phyloP scores from a whole-genome alignment of 2,329 filamentous ascomycete genomes.

The Sporothrix pseudoabietina region DNA sequence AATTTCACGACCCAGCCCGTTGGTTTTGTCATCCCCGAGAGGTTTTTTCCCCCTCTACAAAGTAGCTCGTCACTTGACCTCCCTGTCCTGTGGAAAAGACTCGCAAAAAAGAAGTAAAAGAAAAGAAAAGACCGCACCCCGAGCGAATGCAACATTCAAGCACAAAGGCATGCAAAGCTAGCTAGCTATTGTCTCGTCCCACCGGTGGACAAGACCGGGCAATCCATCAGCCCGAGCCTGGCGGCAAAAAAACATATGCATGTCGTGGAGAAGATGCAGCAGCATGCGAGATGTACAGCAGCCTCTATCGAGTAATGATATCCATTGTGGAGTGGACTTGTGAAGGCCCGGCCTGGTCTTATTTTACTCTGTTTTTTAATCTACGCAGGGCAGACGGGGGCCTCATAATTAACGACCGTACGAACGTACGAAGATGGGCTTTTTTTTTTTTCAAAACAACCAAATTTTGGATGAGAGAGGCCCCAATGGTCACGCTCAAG shows the following conservation, averaged over 20 bases:
- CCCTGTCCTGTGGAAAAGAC: background rate
- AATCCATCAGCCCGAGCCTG: constrained; percentile 11
- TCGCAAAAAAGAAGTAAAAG: background rate
- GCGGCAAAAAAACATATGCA: background rate
- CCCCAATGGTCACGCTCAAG: background rate
- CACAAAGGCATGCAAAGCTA: background rate
- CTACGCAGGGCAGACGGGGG: background rate
- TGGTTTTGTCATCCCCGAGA: background rate
- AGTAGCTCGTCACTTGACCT: background rate
- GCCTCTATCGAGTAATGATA: no score
- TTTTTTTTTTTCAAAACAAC: background rate
- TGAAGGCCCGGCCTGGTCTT: background rate
- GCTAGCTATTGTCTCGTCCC: background rate
- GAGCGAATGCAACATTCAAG: background rate
- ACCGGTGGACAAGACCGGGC: background rate
- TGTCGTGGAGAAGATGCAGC: no score
- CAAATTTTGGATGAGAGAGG: background rate
- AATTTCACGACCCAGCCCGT: background rate
- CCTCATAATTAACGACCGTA: background rate
- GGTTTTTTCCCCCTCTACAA: background rate
- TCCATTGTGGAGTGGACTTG: no score
- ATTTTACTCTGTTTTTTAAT: background rate
- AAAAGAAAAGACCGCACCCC: background rate
- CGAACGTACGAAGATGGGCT: background rate
- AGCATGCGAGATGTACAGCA: no score